These are phyloP conservation scores for Russula lepida DNA, from an alignment of 768 basidiomycete genomes.

Conservation along the genomic window DNA sequence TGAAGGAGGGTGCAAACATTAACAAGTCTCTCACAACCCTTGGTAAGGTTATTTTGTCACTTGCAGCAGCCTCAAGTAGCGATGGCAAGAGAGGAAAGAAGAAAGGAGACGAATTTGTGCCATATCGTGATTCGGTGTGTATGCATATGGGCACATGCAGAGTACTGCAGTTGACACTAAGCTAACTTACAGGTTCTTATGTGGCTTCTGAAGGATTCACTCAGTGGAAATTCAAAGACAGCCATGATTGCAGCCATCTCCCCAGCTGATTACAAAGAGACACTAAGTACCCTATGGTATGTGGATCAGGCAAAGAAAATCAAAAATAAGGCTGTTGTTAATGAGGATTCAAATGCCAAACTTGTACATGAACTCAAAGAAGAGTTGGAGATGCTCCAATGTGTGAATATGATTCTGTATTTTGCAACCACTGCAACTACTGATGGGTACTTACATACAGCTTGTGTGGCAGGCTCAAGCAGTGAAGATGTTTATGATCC, in stretches of 20 bases:
- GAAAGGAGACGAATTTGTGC: conserved; percentile 87
- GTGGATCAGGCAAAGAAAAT: conserved; percentile 99
- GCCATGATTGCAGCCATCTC: conserved; percentile 99
- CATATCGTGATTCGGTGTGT: conserved; percentile 92
- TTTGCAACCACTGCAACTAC: conserved; percentile 7
- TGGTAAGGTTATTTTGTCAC: conserved; percentile 92
- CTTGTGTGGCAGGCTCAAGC: conserved; percentile 61
- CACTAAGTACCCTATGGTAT: conserved; percentile 91
- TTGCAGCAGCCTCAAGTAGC: conserved; percentile 56
- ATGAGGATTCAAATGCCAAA: conserved; percentile 99
- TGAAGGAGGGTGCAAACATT: conserved; percentile 98
- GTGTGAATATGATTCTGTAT: conserved; percentile 32
- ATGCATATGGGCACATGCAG: neutral
- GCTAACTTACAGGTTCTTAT: conserved; percentile 65
- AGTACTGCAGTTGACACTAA: neutral
- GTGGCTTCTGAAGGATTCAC: conserved; percentile 95
- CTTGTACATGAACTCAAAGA: conserved; percentile 98
- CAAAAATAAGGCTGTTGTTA: conserved; percentile 98
- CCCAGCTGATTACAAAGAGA: conserved; percentile 98
- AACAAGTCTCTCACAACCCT: conserved; percentile 98
- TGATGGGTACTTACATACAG: conserved; percentile 29
- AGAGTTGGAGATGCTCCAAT: conserved; percentile 87
- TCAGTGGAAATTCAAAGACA: conserved; percentile 96
- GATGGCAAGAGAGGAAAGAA: conserved; percentile 63
- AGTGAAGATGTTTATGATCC: conserved; percentile 80